A percentile compares a stretch with the other conserved stretches of the same genome.
Evolutionary conservation across 345 rosid species (phyloP).

Genomic region (Bretschneidera sinensis): DNA sequence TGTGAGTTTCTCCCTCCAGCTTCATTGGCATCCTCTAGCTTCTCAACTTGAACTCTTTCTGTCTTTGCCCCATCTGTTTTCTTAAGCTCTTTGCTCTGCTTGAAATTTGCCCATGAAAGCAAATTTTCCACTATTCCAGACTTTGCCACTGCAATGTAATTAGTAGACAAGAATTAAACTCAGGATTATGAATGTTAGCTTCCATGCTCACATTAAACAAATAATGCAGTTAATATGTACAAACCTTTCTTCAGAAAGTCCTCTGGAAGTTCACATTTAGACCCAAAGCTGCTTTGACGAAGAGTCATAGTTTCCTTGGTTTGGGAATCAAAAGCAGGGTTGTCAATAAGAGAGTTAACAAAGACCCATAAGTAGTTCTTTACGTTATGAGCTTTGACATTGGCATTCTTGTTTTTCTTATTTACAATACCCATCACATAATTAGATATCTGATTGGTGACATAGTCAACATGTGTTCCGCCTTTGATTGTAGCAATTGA

Average conservation of each 20-base stretch:
- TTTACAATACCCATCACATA: conserved; percentile 65
- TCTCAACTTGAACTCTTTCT: conserved; percentile 54
- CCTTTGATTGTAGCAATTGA: conserved; percentile 87
- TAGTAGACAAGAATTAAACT: conserved; percentile 1
- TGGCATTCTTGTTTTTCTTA: conserved; percentile 83
- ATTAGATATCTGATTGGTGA: conserved; percentile 81
- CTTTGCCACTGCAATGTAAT: conserved; percentile 55
- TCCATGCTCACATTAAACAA: background rate
- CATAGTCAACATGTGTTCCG: conserved; percentile 96
- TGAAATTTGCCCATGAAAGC: conserved; percentile 89
- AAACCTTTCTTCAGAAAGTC: conserved; percentile 84
- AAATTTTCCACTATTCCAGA: conserved; percentile 75
- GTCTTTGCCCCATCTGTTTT: conserved; percentile 86
- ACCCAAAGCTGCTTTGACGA: conserved; percentile 91
- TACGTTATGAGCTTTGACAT: conserved; percentile 73
- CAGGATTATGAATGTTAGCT: background rate
- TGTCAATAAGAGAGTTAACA: conserved; percentile 94
- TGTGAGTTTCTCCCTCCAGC: conserved; percentile 84
- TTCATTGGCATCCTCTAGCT: conserved; percentile 87
- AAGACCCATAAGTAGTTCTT: conserved; percentile 94
- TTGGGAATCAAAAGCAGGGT: conserved; percentile 99
- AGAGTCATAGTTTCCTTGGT: conserved; percentile 97
- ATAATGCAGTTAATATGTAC: conserved; percentile 12
- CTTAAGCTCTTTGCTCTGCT: conserved; percentile 81
- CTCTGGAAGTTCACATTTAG: conserved; percentile 85